Base-by-base conservation (phyloP, 192 early-diverging fungal species). In the Coemansia sp. region DNA sequence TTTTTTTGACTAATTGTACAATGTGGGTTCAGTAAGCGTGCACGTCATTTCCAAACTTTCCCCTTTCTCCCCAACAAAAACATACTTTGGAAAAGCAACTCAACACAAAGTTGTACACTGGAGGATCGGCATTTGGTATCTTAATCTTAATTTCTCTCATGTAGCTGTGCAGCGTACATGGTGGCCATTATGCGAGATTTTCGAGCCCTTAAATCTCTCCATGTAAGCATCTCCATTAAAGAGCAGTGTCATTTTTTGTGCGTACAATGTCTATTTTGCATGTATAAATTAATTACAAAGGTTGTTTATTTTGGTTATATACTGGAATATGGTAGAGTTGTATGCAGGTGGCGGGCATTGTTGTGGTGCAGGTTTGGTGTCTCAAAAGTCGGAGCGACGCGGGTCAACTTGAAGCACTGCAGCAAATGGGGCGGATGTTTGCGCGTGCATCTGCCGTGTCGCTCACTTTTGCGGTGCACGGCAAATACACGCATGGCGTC, bases 251-350 rank as follows among this genome's bases (percentile, higher is more conserved):
- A 31, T 8, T 31, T 31, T 31, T 31, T 54, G 12, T 15, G 22
- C 15, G 25, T 7, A 19, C 9, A 20, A 54, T 25, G 28, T 54
- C 15, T 54, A 31, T 54, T 26, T 54, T 54, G 12, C 28, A 14
- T 42, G 40, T 42, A n/a, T 42, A 42, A 42, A 42, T 42, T 42
- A 42, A 42, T 42, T 42, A 42, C 40, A 42, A 42, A 42, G 40
- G 6, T 3, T 42, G 40, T 42, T 42, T 42, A 15, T 42, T 42
- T 42, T 42, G 11, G 31, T 31, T 31, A 31, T 31, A 31, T 31
- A 31, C 31, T 31, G 31, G 31, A 31, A 7, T 31, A 31, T 31
- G 31, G 40, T 42, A 42, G 40, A 42, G 40, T 3, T 42, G 40
- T 42, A 42, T 42, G 40, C 40, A 42, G 40, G 40, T 42, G 12